Evolutionary conservation across 2,329 filamentous ascomycete genomes (phyloP), one percentile per base, ranked within the genome.

Genomic region (Escovopsis sp.): DNA sequence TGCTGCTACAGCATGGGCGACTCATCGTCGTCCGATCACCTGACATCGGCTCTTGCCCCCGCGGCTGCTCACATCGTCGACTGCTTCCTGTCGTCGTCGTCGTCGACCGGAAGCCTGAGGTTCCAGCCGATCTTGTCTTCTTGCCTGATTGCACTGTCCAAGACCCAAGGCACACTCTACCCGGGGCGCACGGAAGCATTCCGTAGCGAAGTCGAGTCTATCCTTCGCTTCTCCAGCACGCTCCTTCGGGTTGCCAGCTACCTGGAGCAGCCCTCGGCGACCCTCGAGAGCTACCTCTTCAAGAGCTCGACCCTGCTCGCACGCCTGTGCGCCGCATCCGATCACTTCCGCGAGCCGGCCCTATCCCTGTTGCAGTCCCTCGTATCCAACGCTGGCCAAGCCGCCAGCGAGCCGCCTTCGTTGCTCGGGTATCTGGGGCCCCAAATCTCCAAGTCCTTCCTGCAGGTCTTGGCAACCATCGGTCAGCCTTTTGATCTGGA

Each of bases 381-480:
- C 15, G 77, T 94, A 26, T 69, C 79, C 36, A 80, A 74, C 49
- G 80, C 82, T 23, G 76, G 80, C 23, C 75, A 75, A 47, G 65
- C 70, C 12, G 64, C 72, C 28, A 71, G 70, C n/a, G 87, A 95
- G 51, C 86, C 88, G 1, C 85, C 86, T n/a, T 95, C 89, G 6
- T 70, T 98, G n/a, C 75, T 98, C 19, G 88, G 88, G 30, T 86
- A 94, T 55, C 68, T 98, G 6, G 87, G 87, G 2, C 73, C 85
- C 9, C 78, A 85, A 43, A 80, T 85, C 8, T 85, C 88, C 10
- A 86, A 85, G 52, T 81, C 83, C 34, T 94, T 98, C 56, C 68
- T 98, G 23, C 76, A 82, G 47, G 68, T 91, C 6, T 65, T 96
- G 6, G 80, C 84, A 4, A 74, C 77, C 46, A 69, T 95, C 26